Percentiles rank a stretch among this genome's conserved stretches.
Evolutionary conservation across 148 eudicot genomes (phyloP).

Genomic region (Polygonum aviculare): DNA sequence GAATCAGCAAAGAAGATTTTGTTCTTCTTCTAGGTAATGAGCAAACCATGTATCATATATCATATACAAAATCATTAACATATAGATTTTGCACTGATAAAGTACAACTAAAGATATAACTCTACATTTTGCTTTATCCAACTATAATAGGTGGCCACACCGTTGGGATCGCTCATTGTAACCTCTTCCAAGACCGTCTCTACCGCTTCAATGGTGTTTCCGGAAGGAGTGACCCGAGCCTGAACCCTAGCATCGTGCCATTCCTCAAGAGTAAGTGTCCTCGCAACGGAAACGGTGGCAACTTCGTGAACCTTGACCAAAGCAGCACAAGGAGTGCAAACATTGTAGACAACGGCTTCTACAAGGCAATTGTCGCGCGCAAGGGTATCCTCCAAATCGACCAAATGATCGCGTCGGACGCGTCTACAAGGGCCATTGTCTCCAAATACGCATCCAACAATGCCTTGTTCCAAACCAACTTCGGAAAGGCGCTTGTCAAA

Average conservation of each 20-base stretch:
- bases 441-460: slow-evolving; percentile 23
- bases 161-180: background rate
- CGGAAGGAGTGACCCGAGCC: background rate
- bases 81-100: too few species aligned
- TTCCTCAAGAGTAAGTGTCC: slow-evolving; percentile 16
- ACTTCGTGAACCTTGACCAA: background rate
- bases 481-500: slow-evolving; percentile 55
- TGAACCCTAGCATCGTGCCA: background rate
- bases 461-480: slow-evolving; percentile 29
- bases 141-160: background rate
- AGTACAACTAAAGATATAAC: too few species aligned
- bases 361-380: slow-evolving; percentile 13
- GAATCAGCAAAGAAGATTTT: slow-evolving; percentile 31
- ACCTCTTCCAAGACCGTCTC: background rate
- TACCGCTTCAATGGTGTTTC: background rate
- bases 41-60: background rate
- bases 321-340: background rate
- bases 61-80: background rate
- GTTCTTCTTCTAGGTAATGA: slow-evolving; percentile 29
- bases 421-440: slow-evolving; percentile 32
- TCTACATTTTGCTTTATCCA: background rate
- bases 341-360: slow-evolving; percentile 23
- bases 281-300: background rate
- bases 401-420: slow-evolving; percentile 36
- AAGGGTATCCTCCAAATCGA: slow-evolving; percentile 44